These are phyloP conservation scores for Rubroshorea leprosula DNA, from an alignment of 345 rosid species.

Conservation along the genomic window DNA sequence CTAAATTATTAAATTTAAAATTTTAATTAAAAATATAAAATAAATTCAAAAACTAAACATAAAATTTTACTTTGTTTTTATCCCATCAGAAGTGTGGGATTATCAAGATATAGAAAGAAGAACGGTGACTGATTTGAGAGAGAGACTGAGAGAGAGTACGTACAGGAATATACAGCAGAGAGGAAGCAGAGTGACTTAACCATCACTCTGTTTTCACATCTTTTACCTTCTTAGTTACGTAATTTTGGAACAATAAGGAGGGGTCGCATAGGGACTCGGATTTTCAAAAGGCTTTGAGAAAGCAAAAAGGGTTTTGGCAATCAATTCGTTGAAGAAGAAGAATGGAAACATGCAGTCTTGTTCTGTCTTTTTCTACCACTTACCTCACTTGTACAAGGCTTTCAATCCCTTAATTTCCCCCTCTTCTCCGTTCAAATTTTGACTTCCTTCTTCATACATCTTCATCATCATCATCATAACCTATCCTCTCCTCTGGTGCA, in stretches of 20 bases:
- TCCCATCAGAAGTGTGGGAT: constrained; percentile 6
- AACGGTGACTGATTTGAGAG: constrained; percentile 26
- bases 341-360: constrained; percentile 20
- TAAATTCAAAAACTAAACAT: too few species aligned
- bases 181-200: constrained; percentile 23
- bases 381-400: constrained; percentile 29
- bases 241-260: constrained; percentile 28
- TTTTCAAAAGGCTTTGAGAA: constrained; percentile 20
- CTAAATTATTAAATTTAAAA: too few species aligned
- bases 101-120: constrained; percentile 4
- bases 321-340: constrained; percentile 11
- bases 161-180: constrained; percentile 21
- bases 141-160: too few species aligned
- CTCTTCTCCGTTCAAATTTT: background rate
- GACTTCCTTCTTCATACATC: background rate
- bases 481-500: too few species aligned
- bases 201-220: constrained; percentile 28
- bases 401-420: background rate
- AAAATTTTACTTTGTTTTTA: too few species aligned
- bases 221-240: constrained; percentile 40
- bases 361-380: constrained; percentile 31
- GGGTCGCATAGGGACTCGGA: constrained; percentile 24
- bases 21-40: too few species aligned
- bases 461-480: too few species aligned
- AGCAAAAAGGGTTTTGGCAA: constrained; percentile 11